Evolutionary conservation across 164 flowering plant species (phyloP), one percentile per base, ranked within the genome.

Genomic region (Liquidambar formosana): DNA sequence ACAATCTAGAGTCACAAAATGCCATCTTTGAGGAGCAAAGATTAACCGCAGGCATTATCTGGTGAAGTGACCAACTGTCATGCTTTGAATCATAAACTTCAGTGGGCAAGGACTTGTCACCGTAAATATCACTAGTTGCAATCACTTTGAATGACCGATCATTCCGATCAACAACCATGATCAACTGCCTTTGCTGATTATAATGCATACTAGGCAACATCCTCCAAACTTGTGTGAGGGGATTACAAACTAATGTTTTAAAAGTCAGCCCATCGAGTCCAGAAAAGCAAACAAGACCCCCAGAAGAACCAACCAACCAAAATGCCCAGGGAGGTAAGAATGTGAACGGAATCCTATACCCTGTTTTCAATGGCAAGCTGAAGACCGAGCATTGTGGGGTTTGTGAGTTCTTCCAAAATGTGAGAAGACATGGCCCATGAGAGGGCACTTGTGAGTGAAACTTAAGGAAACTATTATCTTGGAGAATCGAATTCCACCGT

Each of bases 21-120:
- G 97, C 97, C 95, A 92, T 90, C 80, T 94, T 94, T 21, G 97
- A 94, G 27, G 99, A 94, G 77, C 97, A 89, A 22, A 94, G 88
- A 77, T 91, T 92, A 63, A 88, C 97, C 18, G 97, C 91, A 23
- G 97, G 99, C 95, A 89, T 90, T 57, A 84, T 84, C 75, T 87
- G 93, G 79, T 91, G 97, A 71, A 92, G 77, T 0, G 89, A 81
- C 98, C 97, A 94, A 49, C 67, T 71, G 68, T 90, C 79, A 4
- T 76, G 75, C 76, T 88, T 94, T 0, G 98, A 94, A 74, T 92
- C 95, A 72, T 88, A 94, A 2, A 94, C 95, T 78, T 92, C 98
- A 45, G 95, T 92, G 1, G 98, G 97, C 69, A 92, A 73, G 10
- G 96, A 83, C 70, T 63, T 88, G 71, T 92, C 96, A 56, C 96